These are phyloP conservation scores for Ogataea chonburiensis DNA, from an alignment of 805 yeast species.

Conservation along the genomic window DNA sequence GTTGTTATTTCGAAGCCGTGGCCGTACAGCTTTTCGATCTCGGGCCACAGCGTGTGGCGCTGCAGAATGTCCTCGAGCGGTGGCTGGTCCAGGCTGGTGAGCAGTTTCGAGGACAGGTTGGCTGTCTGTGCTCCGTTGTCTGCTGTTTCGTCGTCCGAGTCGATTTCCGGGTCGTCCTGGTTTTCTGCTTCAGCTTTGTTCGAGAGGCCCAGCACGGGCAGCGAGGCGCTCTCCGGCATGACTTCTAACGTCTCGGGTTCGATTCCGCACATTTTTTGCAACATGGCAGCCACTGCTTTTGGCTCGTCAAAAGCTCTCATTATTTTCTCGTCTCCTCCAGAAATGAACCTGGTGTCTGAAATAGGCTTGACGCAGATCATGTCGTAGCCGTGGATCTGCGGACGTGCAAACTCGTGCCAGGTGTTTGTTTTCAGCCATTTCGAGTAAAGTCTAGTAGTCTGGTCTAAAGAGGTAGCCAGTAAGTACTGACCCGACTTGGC, in stretches of 20 bases:
- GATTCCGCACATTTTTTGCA: conserved; percentile 54
- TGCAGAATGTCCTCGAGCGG: conserved; percentile 92
- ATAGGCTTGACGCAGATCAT: conserved; percentile 78
- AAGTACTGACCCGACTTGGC: conserved; percentile 62
- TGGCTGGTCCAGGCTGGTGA: conserved; percentile 49
- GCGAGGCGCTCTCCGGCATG: conserved; percentile 83
- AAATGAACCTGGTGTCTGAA: conserved; percentile 62
- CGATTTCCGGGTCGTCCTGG: conserved; percentile 38
- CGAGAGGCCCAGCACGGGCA: conserved; percentile 92
- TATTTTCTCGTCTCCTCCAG: conserved; percentile 96
- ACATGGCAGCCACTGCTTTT: conserved; percentile 62
- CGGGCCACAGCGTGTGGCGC: conserved; percentile 92
- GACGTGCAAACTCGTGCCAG: conserved; percentile 94
- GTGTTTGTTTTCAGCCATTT: conserved; percentile 50
- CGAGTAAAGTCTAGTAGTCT: conserved; percentile 84
- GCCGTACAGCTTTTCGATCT: conserved; percentile 89
- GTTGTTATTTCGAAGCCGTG: conserved; percentile 94
- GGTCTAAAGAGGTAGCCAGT: conserved; percentile 82
- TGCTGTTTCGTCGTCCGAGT: conserved; percentile 41
- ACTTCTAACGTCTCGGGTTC: conserved; percentile 11
- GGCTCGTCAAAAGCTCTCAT: conserved; percentile 89
- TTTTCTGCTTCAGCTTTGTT: conserved; percentile 74
- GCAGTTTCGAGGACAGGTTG: conserved; percentile 46
- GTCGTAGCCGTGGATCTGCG: conserved; percentile 98
- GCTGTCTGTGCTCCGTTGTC: conserved; percentile 36